These are phyloP conservation scores for Ophiostoma pallidulum DNA, from an alignment of 2,329 filamentous ascomycete species.

Conservation along the genomic window DNA sequence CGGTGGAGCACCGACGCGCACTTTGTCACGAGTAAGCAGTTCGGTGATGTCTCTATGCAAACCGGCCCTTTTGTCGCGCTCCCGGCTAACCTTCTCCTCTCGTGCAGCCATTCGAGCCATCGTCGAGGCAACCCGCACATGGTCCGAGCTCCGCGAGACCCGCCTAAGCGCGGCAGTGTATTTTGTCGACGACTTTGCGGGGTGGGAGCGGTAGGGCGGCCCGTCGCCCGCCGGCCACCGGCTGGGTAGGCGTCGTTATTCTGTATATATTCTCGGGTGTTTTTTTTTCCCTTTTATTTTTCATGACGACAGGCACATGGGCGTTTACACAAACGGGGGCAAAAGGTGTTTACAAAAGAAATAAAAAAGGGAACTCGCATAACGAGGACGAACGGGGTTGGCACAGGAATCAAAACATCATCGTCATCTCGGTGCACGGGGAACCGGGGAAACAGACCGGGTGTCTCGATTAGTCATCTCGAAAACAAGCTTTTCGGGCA, in stretches of 20 bases:
- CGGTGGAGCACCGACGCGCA: conserved; percentile 64
- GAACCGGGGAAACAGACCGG: too few species aligned
- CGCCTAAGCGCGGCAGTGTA: conserved; percentile 61
- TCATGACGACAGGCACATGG: too few species aligned
- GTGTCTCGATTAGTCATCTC: too few species aligned
- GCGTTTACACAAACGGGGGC: too few species aligned
- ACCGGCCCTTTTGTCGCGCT: neutral
- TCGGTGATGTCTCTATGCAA: neutral
- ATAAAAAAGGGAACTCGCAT: too few species aligned
- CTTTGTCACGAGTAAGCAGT: conserved; percentile 64
- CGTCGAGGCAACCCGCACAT: conserved; percentile 63
- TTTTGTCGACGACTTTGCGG: conserved; percentile 64
- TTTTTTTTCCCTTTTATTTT: too few species aligned
- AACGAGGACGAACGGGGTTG: too few species aligned
- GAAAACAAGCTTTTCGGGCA: too few species aligned
- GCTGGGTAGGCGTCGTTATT: neutral
- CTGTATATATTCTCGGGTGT: neutral
- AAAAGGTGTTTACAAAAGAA: too few species aligned
- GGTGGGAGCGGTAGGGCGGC: conserved; percentile 47
- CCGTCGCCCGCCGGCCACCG: too few species aligned
- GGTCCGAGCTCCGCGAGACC: conserved; percentile 58
- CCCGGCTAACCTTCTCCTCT: neutral
- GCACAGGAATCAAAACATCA: too few species aligned
- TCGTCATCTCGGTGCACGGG: too few species aligned
- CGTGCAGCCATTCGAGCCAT: conserved; percentile 59